These are phyloP conservation scores for Nematocida sp. DNA, from an alignment of 371 early-diverging fungal species.

Conservation along the genomic window DNA sequence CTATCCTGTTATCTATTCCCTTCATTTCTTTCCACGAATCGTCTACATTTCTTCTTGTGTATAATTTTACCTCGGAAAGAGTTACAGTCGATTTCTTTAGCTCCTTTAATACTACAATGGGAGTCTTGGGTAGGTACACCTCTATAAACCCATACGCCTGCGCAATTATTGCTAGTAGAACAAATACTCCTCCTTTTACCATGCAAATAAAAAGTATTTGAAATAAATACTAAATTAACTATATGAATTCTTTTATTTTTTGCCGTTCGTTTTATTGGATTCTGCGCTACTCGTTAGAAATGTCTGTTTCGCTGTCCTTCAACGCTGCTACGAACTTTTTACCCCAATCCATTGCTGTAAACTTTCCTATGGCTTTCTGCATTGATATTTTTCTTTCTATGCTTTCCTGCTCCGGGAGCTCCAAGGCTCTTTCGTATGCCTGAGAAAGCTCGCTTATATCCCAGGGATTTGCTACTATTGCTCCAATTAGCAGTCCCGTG, in stretches of 20 bases:
- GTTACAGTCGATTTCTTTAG: constrained; percentile 44
- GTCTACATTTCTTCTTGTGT: neutral
- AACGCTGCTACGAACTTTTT: constrained; percentile 57
- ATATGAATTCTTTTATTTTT: no score
- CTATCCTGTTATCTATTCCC: neutral
- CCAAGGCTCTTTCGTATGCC: constrained; percentile 80
- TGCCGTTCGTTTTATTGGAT: constrained; percentile 4
- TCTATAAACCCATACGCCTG: constrained; percentile 25
- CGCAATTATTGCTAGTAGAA: constrained; percentile 2
- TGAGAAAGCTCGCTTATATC: constrained; percentile 85
- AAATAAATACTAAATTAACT: no score
- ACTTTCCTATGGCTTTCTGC: constrained; percentile 81
- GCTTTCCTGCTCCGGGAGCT: constrained; percentile 76
- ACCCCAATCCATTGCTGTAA: constrained; percentile 96
- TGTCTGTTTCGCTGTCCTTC: neutral
- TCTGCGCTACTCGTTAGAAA: neutral
- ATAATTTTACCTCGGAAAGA: constrained; percentile 32
- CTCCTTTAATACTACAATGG: constrained; percentile 35
- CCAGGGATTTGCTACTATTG: constrained; percentile 92
- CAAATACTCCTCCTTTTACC: no score
- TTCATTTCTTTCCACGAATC: constrained; percentile 19
- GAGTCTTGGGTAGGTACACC: constrained; percentile 9
- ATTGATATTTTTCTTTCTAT: constrained; percentile 79
- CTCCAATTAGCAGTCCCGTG: constrained; percentile 85
- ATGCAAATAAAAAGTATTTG: neutral